Base-by-base conservation (phyloP, 2,329 filamentous ascomycete species). In the Stachybotrys echinatus region DNA sequence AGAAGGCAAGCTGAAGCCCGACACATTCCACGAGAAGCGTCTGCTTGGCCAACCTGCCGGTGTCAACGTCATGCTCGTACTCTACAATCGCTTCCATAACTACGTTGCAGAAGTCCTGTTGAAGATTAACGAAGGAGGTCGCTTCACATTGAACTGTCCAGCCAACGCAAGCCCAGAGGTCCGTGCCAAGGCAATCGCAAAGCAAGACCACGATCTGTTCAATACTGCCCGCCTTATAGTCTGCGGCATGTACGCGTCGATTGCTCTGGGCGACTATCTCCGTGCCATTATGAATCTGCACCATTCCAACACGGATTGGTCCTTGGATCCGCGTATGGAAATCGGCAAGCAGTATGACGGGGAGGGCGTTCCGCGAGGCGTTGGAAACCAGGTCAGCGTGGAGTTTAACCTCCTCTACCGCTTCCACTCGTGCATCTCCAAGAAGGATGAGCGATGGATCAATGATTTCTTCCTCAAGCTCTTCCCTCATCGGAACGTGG, bases 11-110 rank as follows among this genome's bases (percentile, higher is more conserved):
- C 70, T 89, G 52, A 88, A 88, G 66, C 81, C 83, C 0, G 86
- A 89, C 59, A 84, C 80, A 53, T 89, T 89, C 61, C 78, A 81
- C 1, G 83, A 87, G 58, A 77, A 79, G 50, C 76, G 86, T 12
- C 67, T 88, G 1, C 67, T 88, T 5, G 78, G 80, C 3, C 85
- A 88, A 50, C 86, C 86, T 4, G 80, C 84, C 0, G 86, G 85
- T 22, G 83, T 87, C n/a, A 81, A 81, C 42, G 78, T 80, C 12
- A 68, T 88, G 55, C 64, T 89, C 37, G 81, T 89, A 55, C 79
- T 87, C 69, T 89, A 87, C 72, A 82, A 74, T 54, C 75, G 79
- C 5, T 88, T 86, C 64, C 86, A 89, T 67, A 89, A 89, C 62
- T 81, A 86, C 49, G 78, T 83, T 4, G 84, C 76, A 2, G 76